phyloP scores from a whole-genome alignment of 2,329 filamentous ascomycete genomes.

The Coniochaeta ligniaria region DNA sequence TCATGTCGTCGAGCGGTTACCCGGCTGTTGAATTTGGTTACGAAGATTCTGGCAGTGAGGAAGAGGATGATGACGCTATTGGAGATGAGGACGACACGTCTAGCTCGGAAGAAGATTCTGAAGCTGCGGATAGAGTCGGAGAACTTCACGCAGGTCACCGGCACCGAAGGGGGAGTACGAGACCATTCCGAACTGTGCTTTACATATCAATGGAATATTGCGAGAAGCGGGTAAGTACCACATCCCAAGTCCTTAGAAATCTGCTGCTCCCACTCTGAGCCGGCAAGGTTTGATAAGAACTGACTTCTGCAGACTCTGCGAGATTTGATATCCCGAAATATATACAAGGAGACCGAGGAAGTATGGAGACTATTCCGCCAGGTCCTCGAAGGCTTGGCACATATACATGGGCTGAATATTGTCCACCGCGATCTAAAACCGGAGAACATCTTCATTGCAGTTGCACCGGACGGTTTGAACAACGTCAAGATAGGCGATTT shows the following conservation, averaged over 20 bases:
- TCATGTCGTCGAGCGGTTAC: slow-evolving; percentile 80
- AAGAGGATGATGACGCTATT: slow-evolving; percentile 36
- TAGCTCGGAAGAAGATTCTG: slow-evolving; percentile 27
- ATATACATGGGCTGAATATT: slow-evolving; percentile 86
- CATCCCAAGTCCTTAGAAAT: slow-evolving; percentile 1
- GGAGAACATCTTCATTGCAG: slow-evolving; percentile 87
- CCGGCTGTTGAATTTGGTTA: slow-evolving; percentile 73
- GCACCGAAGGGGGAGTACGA: slow-evolving; percentile 15
- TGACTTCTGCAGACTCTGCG: slow-evolving; percentile 59
- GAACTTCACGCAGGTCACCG: slow-evolving; percentile 9
- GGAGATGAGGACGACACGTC: slow-evolving; percentile 36
- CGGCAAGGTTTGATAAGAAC: background rate
- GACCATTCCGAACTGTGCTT: slow-evolving; percentile 62
- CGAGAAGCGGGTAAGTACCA: slow-evolving; percentile 64
- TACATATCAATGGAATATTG: slow-evolving; percentile 99
- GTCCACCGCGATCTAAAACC: slow-evolving; percentile 96
- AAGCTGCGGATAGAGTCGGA: slow-evolving; percentile 22
- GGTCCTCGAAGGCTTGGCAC: slow-evolving; percentile 78
- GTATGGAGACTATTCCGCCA: slow-evolving; percentile 89
- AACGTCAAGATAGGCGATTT: slow-evolving; percentile 97
- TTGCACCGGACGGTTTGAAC: slow-evolving; percentile 62
- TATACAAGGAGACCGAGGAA: slow-evolving; percentile 68
- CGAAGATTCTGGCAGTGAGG: slow-evolving; percentile 28
- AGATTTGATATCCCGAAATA: slow-evolving; percentile 71
- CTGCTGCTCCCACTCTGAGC: background rate